phyloP scores from a whole-genome alignment of 495 filamentous ascomycete species.

The Xylaria curta region DNA sequence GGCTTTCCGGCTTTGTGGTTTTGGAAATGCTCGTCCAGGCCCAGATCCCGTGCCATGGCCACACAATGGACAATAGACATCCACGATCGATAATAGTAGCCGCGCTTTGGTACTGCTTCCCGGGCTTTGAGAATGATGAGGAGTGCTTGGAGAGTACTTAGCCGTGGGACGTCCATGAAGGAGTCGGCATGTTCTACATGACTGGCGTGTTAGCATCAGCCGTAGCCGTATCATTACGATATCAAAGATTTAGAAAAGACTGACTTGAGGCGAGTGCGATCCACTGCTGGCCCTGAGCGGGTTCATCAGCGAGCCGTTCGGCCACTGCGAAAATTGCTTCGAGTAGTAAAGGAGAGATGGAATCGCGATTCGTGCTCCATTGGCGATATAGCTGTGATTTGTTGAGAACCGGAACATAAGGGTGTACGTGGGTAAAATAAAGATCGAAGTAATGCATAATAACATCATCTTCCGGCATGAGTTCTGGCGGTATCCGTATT shows the following conservation, averaged over 20 bases:
- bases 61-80: constrained; percentile 93
- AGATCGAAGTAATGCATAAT: constrained; percentile 88
- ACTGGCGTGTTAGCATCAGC: constrained; percentile 14
- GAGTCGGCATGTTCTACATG: constrained; percentile 84
- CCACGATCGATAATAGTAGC: constrained; percentile 98
- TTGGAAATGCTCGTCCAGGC: constrained; percentile 84
- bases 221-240: neutral
- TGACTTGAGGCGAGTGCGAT: constrained; percentile 88
- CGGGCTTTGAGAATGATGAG: constrained; percentile 89
- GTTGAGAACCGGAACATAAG: constrained; percentile 94
- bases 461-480: constrained; percentile 90
- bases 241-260: constrained; percentile 35
- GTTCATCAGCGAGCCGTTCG: constrained; percentile 80
- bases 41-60: constrained; percentile 91
- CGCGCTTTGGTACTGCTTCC: constrained; percentile 88
- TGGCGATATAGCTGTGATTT: constrained; percentile 85
- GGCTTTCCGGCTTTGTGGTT: constrained; percentile 72
- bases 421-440: constrained; percentile 91
- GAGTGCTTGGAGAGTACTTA: constrained; percentile 94
- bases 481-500: constrained; percentile 87
- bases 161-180: constrained; percentile 90
- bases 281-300: constrained; percentile 89
- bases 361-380: constrained; percentile 84
- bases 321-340: constrained; percentile 97
- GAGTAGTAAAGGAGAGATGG: constrained; percentile 89